phyloP scores from a whole-genome alignment of 805 yeast species.

The Wickerhamiella lipophila region DNA sequence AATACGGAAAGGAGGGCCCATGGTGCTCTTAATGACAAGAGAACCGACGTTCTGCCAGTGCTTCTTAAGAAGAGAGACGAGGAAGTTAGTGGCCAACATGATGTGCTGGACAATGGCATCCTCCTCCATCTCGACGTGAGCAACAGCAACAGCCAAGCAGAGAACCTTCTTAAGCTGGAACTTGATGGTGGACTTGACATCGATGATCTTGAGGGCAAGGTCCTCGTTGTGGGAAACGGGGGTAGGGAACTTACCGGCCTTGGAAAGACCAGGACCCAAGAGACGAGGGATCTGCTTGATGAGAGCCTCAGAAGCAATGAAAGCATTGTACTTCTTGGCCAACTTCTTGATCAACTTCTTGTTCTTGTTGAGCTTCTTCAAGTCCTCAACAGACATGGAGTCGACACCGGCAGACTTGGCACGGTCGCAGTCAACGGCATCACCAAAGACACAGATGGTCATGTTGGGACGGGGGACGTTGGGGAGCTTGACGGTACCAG shows the following conservation, averaged over 20 bases:
- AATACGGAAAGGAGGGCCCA: constrained; percentile 99
- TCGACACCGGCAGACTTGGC: constrained; percentile 98
- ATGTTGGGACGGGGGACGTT: constrained; percentile 99
- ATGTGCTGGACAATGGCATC: constrained; percentile 92
- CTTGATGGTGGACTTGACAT: constrained; percentile 98
- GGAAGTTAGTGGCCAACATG: constrained; percentile 97
- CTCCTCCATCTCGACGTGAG: constrained; percentile 99
- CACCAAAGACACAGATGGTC: constrained; percentile 99
- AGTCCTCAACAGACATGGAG: constrained; percentile 99
- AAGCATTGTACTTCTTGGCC: constrained; percentile 99
- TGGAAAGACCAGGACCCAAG: constrained; percentile 99
- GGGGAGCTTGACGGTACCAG: constrained; percentile 97
- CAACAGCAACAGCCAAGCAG: constrained; percentile 98
- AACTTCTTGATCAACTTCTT: constrained; percentile 98
- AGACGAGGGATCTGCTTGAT: constrained; percentile 99
- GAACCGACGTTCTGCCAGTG: constrained; percentile 99
- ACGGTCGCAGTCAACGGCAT: constrained; percentile 99
- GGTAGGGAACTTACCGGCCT: constrained; percentile 99
- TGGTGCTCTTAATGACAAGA: constrained; percentile 94
- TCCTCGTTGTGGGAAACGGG: constrained; percentile 99
- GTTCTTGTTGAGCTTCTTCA: constrained; percentile 99
- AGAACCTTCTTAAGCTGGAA: constrained; percentile 99
- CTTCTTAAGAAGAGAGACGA: constrained; percentile 98
- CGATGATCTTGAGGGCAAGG: constrained; percentile 87
- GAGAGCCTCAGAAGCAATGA: constrained; percentile 97